Evolutionary conservation across 352 stramenopile species (phyloP), one percentile per base, ranked within the genome.

Genomic region (Lagenidium giganteum): DNA sequence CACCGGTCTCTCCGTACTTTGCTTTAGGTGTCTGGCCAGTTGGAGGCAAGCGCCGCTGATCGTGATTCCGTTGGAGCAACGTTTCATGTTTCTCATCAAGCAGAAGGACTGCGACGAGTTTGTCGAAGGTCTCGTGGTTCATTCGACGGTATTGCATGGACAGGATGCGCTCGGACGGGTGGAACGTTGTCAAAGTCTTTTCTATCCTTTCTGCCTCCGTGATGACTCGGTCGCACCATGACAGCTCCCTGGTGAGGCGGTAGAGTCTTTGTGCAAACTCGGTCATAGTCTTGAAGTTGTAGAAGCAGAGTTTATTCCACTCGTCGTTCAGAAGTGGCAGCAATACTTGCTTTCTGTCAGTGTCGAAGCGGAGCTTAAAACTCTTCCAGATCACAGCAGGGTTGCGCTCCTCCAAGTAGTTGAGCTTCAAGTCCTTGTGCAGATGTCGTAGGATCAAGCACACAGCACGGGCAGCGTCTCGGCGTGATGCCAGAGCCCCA

Each of bases 281-380:
- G 2, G 36, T 54, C n/a, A 54, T 28, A n/a, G 46, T 47, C 36
- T 54, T 54, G 46, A 47, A 54, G 46, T 54, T 54, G 37, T 54
- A 54, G 35, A 54, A 47, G n/a, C 36, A 46, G 2, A 54, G 29
- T 30, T 54, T 54, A 25, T 44, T 51, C 43, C 31, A 51, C 27
- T 51, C 43, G 29, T 51, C 33, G 16, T 42, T 42, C 7, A 51
- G 24, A 8, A 51, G 33, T 1, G 43, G 43, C 11, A 47, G 30
- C 41, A 47, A 39, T 22, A 30, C 28, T 22, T 47, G 41, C 30
- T 47, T 38, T 7, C 41, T 20, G 23, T 47, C 41, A 4, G 43
- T 51, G 16, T 51, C 45, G 28, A 52, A 52, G 2, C 34, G 45
- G 6, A 45, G 35, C 3, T 16, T 17, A 13, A 52, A 11, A 31